phyloP scores from a whole-genome alignment of 1,139 yeast genomes.

The Wickerhamomyces sp. region DNA sequence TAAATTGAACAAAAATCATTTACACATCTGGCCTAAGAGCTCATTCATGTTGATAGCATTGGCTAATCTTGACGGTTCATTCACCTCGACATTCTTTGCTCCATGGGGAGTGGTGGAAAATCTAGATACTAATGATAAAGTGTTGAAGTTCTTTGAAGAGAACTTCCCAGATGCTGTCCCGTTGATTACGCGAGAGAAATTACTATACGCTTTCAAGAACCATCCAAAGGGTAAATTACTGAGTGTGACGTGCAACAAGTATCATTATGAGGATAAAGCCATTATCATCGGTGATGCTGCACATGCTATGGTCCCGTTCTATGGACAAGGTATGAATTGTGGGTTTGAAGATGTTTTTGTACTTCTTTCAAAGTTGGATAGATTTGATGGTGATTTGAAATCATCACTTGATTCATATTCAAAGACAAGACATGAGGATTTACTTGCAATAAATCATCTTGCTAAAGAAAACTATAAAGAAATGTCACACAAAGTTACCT shows the following conservation, averaged over 20 bases:
- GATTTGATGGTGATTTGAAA: constrained; percentile 34
- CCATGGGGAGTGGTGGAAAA: constrained; percentile 68
- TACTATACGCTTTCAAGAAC: constrained; percentile 45
- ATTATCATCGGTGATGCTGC: constrained; percentile 89
- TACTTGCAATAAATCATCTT: constrained; percentile 68
- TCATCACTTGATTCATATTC: constrained; percentile 58
- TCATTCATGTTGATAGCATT: constrained; percentile 86
- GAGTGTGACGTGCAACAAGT: constrained; percentile 64
- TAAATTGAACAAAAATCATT: constrained; percentile 63
- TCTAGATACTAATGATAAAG: constrained; percentile 38
- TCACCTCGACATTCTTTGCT: constrained; percentile 85
- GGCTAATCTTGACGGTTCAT: constrained; percentile 80
- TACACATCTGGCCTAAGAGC: constrained; percentile 93
- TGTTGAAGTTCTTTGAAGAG: constrained; percentile 47
- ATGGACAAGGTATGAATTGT: constrained; percentile 96
- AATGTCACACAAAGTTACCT: constrained; percentile 80
- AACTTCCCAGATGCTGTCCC: constrained; percentile 73
- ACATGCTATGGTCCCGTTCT: constrained; percentile 95
- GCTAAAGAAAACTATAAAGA: constrained; percentile 81
- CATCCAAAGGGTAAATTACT: constrained; percentile 77
- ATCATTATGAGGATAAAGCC: constrained; percentile 59
- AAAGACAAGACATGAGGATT: constrained; percentile 52
- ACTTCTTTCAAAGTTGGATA: constrained; percentile 51
- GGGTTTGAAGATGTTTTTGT: constrained; percentile 88
- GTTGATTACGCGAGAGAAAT: constrained; percentile 56